Evolutionary conservation across 2,329 filamentous ascomycete genomes (phyloP), one percentile per base, ranked within the genome.

Genomic region (Cladobotryum protrusum): DNA sequence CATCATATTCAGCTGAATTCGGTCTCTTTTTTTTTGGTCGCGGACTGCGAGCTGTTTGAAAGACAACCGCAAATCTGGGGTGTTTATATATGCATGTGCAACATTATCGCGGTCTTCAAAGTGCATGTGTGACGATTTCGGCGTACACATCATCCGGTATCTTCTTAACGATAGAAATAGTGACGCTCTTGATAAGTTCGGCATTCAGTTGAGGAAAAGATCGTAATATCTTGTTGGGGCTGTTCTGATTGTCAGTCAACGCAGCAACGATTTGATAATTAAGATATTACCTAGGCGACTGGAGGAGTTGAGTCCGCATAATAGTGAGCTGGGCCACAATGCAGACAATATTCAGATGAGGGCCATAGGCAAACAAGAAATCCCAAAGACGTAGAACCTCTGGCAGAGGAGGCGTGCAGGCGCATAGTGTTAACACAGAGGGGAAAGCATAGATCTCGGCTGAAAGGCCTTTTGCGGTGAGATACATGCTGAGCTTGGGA

Each of bases 361-460:
- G 85, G 0, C 93, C 93, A 59, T 96, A 99, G 0, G 93, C 92
- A 63, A 99, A 95, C 18, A 99, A 71, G 60, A 99, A 99, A 66
- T 99, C 93, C 93, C 93, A 99, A 2, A 99, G 77, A 55, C 87
- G 82, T 49, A 99, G 70, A 0, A 99, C 93, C 69, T 99, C 92
- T 0, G 92, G 92, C 48, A 99, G 70, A 2, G 93, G 93, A 14
- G 93, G 93, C 14, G 93, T 99, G 67, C 93, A 97, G 20, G 93
- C 93, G 63, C 90, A 96, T 45, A 99, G 78, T 0, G 93, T 99
- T 56, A 97, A 74, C 0, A 99, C 93, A 1, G 89, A 95, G 2
- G 93, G 89, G 62, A 99, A 99, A 2, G 92, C 93, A 65, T 97
- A 99, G 49, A 99, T 87, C 71, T 96, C 89, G 2, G 93, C 93